Conservation (phyloP, 805 yeast species). For the Sugiyamaella chiloensis region DNA sequence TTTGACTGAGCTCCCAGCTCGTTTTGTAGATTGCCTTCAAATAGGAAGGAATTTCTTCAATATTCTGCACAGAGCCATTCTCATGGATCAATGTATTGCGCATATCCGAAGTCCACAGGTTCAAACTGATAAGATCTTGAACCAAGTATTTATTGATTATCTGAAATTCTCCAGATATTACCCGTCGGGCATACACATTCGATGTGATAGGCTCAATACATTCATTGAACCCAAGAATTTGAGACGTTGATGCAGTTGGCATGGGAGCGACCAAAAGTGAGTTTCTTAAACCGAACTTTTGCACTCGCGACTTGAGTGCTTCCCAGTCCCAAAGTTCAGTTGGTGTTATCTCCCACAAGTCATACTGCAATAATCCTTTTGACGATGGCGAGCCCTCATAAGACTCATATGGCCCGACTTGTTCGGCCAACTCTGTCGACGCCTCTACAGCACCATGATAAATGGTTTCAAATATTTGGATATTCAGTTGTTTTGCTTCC, state of each 20-base stretch:
- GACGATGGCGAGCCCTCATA: constrained; percentile 85
- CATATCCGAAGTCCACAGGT: constrained; percentile 73
- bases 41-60: constrained; percentile 65
- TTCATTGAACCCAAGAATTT: constrained; percentile 85
- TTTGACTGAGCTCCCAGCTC: constrained; percentile 92
- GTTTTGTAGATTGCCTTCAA: constrained; percentile 74
- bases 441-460: constrained; percentile 88
- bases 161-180: constrained; percentile 87
- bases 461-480: constrained; percentile 86
- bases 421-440: constrained; percentile 71
- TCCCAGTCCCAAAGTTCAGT: constrained; percentile 81
- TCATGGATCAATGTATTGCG: constrained; percentile 68
- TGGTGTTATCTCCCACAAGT: constrained; percentile 76
- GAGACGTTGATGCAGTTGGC: constrained; percentile 98
- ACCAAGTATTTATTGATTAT: constrained; percentile 79
- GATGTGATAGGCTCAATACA: constrained; percentile 94
- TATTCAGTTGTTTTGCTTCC: constrained; percentile 68
- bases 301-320: constrained; percentile 51
- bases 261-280: constrained; percentile 87
- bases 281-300: constrained; percentile 67
- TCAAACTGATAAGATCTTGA: constrained; percentile 70
- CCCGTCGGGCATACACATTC: constrained; percentile 82
- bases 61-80: constrained; percentile 79
- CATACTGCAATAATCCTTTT: constrained; percentile 75
- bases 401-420: constrained; percentile 64